Evolutionary conservation across 352 stramenopile genomes (phyloP).

Genomic region (Globisporangium camurandrum): DNA sequence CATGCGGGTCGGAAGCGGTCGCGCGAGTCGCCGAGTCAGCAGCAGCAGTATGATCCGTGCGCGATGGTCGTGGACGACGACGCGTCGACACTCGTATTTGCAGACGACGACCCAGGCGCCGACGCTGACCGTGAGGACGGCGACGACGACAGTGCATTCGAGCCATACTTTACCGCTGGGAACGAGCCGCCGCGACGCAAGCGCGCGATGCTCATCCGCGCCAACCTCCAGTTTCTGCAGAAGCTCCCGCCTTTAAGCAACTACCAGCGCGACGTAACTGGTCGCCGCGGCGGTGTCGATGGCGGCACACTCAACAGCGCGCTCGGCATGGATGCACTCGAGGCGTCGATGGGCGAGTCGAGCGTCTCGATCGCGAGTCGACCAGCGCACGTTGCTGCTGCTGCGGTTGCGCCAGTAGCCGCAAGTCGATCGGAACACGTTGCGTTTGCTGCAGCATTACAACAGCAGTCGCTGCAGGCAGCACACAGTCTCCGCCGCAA

Average conservation of each 20-base stretch:
- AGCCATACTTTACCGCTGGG: conserved; percentile 6
- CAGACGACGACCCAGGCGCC: conserved; percentile 5
- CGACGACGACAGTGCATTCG: conserved; percentile 8
- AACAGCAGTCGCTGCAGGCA: no score
- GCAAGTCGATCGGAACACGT: background rate
- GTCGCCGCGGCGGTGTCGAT: conserved; percentile 55
- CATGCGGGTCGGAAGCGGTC: conserved; percentile 16
- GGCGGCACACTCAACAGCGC: conserved; percentile 25
- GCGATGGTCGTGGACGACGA: conserved; percentile 12
- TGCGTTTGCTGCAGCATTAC: background rate
- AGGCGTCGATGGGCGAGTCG: conserved; percentile 61
- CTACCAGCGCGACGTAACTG: conserved; percentile 53
- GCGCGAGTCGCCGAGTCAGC: conserved; percentile 3
- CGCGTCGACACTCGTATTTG: conserved; percentile 1
- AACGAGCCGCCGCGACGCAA: conserved; percentile 30
- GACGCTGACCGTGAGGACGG: conserved; percentile 15
- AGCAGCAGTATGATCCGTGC: background rate
- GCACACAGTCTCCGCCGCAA: conserved; percentile 2
- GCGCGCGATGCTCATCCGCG: conserved; percentile 39
- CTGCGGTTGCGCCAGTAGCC: conserved; percentile 14
- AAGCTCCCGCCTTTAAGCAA: conserved; percentile 53
- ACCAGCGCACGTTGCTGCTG: conserved; percentile 21
- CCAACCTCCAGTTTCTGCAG: conserved; percentile 57
- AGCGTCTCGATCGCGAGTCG: conserved; percentile 44
- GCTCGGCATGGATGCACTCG: conserved; percentile 50